Base-by-base conservation (phyloP, 768 basidiomycete genomes). In the Tylopilus plumbeoviolaceoides region DNA sequence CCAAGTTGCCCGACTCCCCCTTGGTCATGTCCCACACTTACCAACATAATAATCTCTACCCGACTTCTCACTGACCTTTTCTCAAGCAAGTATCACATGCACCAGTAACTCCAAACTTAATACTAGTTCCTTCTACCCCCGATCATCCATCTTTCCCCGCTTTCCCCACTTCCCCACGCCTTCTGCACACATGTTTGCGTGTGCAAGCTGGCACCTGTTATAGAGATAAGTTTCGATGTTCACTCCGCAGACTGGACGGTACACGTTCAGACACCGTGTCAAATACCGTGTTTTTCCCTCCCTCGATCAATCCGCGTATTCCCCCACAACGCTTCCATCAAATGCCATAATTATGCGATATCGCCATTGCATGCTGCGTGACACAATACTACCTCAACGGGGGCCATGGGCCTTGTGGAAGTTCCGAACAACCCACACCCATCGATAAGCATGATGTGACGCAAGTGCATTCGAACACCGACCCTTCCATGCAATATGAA, bases 111-210 rank as follows among this genome's bases (percentile, higher is more conserved):
- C 43, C 47, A 50, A 55, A 61, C 45, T 44, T 38, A 44, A 38
- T 38, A n/a, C n/a, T 38, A 12, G 15, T 33, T 20, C 28, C 1
- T 40, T 27, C 51, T 52, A 51, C 52, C 44, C 57, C 47, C 41
- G 42, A 55, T 53, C 50, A 31, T 31, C 18, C 6, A 10, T 33
- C n/a, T 45, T 51, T 48, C 51, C 59, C 62, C 64, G 50, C 46
- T 50, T 69, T 57, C 65, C 68, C 63, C 65, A 21, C 58, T 60
- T 63, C 58, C 57, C 63, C 53, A 57, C 50, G 57, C 42, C 40
- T 54, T 48, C 48, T 38, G 42, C 38, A 42, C 27, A 38, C 57
- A 43, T 40, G 46, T 35, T 36, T 45, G 36, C 12, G 28, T 36
- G 17, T 28, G 38, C 47, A 36, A 7, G 35, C 17, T 48, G 47